Base-by-base conservation (phyloP, 495 filamentous ascomycete genomes). In the Daldinia loculata region DNA sequence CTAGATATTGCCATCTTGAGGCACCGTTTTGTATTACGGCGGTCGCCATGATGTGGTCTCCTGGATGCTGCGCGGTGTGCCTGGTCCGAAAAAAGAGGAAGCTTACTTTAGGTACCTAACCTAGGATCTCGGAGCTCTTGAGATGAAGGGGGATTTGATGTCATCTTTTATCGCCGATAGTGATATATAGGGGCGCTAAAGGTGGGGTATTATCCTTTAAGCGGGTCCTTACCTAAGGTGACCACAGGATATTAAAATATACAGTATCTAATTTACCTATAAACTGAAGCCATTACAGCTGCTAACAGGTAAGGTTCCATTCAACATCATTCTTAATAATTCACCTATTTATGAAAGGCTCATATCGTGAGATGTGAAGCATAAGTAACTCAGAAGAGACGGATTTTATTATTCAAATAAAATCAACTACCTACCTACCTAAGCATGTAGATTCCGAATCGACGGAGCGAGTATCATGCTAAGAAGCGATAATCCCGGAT, bases 1-100 rank as follows among this genome's bases (percentile, higher is more conserved):
- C 87, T 45, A 98, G 87, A 76, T 95, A 88, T 80, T 86, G 89
- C 94, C 93, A 77, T 60, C 75, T 65, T 36, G 66, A 63, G 36
- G 38, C 45, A 29, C 52, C 19, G 14, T 17, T 26, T 14, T 29
- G 57, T 39, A 30, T 53, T n/a, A 34, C 36, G n/a, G 11, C 56
- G 1, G 52, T 38, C 36, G 70, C 70, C 70, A 73, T 73, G n/a
- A 34, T 66, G 50, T 29, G 8, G 29, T 63, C 22, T 61, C 17
- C 34, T 41, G 39, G 39, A 26, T 38, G 45, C 45, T 9, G 17
- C 14, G 6, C 29, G 61, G 6, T 22, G n/a, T 6, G 7, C 41
- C 26, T 38, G 26, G 1, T 36, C 4, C 53, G 14, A 48, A 19
- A 58, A 30, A 53, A 30, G 9, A 36, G 19, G 43, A 38, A 26